phyloP scores from a whole-genome alignment of 1,284 basidiomycete genomes.

The Ceratorhiza oryzae-sativae region DNA sequence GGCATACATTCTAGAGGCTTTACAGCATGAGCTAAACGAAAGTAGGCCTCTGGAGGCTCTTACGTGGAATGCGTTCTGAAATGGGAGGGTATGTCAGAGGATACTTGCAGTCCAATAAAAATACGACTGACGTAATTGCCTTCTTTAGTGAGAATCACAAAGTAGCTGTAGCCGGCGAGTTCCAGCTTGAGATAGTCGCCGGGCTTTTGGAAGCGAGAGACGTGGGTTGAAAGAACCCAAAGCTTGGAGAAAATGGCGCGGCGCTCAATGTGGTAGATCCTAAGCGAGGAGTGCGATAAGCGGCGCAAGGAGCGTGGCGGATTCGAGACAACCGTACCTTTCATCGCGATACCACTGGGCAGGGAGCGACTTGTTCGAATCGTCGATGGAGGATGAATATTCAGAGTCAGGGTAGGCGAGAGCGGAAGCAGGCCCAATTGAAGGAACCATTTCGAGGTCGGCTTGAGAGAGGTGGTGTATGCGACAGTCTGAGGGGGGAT shows the following conservation, averaged over 20 bases:
- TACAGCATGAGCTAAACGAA: background rate
- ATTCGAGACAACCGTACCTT: background rate
- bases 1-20: slow-evolving; percentile 44
- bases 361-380: slow-evolving; percentile 18
- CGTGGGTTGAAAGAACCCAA: slow-evolving; percentile 45
- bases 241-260: slow-evolving; percentile 47
- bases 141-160: slow-evolving; percentile 42
- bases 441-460: background rate
- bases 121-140: slow-evolving; percentile 43
- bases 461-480: background rate
- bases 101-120: background rate
- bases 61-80: slow-evolving; percentile 40
- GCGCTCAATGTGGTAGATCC: slow-evolving; percentile 45
- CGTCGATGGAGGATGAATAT: background rate
- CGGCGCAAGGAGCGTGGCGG: too few relatives aligned
- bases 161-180: slow-evolving; percentile 44
- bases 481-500: background rate
- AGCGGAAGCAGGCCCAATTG: background rate
- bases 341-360: slow-evolving; percentile 38
- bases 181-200: slow-evolving; percentile 46
- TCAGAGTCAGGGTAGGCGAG: background rate
- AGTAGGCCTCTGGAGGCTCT: background rate
- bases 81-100: background rate
- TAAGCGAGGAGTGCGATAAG: background rate
- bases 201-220: slow-evolving; percentile 45